Evolutionary conservation across 345 rosid genomes (phyloP), one percentile per base, ranked within the genome.

Genomic region (Clarkia xantiana): DNA sequence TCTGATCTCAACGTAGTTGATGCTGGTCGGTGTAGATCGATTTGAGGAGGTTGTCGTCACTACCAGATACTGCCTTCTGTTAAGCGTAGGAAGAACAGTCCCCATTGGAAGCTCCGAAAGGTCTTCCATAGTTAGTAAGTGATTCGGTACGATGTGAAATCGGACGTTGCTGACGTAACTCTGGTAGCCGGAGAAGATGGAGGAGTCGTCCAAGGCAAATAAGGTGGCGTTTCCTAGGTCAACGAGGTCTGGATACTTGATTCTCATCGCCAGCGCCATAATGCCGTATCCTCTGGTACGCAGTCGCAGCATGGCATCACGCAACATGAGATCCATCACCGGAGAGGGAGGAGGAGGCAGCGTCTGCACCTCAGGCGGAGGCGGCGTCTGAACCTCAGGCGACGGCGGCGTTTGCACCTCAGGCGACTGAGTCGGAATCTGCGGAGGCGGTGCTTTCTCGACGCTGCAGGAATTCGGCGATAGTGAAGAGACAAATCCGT

Each of bases 381-480:
- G 61, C 22, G 54, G 49, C 59, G 53, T 50, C 6, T 46, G 49
- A 3, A 50, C 52, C 34, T 22, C 19, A 1, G 20, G 54, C 54
- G 14, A 18, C 18, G 41, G 17, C 14, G 55, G 55, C 25, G 41
- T 18, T 7, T 29, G 36, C 36, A 29, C 36, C 36, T 29, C 36
- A 29, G 36, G 36, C 36, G 36, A 10, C 36, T 49, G 41, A 12
- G 41, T 40, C 14, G 80, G 80, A 57, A 78, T 70, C 2, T 64
- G 48, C 23, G 70, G 70, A 9, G 82, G 64, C 41, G 61, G 72
- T 65, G 72, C 60, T 17, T 72, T 59, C 49, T 80, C 79, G 3
- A 81, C 57, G 56, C 74, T 82, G 58, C 81, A 77, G 40, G 88
- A 81, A 43, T 68, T 59, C 12, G 79, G 88, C 41, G 81, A 81